A percentile compares a stretch with the other conserved stretches of the same genome.
These are phyloP conservation scores for Fereydounia khargensis DNA, from an alignment of 1,284 basidiomycete genomes.

Conservation along the genomic window DNA sequence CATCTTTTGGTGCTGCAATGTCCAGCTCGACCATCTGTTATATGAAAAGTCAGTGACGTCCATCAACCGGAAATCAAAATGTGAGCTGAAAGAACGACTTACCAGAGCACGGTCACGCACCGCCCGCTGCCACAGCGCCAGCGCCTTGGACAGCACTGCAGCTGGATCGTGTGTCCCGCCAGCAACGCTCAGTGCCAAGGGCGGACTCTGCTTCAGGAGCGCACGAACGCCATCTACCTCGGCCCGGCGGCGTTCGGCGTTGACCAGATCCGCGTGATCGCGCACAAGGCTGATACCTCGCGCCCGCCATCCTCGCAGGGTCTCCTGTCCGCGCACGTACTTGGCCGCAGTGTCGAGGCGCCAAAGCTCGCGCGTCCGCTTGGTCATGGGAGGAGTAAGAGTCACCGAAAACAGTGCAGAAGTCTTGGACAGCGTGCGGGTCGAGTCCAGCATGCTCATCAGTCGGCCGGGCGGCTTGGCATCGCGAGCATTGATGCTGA, in stretches of 20 bases:
- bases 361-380: conserved; percentile 87
- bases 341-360: conserved; percentile 88
- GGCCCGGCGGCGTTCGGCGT: conserved; percentile 71
- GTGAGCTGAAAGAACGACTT: too few species aligned
- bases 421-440: conserved; percentile 59
- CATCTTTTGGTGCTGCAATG: too few species aligned
- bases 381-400: conserved; percentile 78
- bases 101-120: conserved; percentile 14
- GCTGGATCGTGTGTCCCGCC: too few species aligned
- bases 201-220: conserved; percentile 62
- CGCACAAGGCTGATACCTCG: conserved; percentile 81
- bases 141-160: too few species aligned
- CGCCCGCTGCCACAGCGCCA: conserved; percentile 34
- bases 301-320: conserved; percentile 76
- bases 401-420: conserved; percentile 77
- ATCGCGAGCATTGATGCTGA: conserved; percentile 82
- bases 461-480: conserved; percentile 78
- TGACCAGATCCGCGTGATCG: conserved; percentile 72
- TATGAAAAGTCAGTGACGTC: too few species aligned
- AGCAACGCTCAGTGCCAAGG: conserved; percentile 4
- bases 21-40: too few species aligned
- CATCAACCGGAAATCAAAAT: too few species aligned
- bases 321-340: conserved; percentile 87
- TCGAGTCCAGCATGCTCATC: conserved; percentile 66
- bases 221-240: conserved; percentile 85